Conservation (phyloP, 495 filamentous ascomycete genomes). For the Viridothelium virens region DNA sequence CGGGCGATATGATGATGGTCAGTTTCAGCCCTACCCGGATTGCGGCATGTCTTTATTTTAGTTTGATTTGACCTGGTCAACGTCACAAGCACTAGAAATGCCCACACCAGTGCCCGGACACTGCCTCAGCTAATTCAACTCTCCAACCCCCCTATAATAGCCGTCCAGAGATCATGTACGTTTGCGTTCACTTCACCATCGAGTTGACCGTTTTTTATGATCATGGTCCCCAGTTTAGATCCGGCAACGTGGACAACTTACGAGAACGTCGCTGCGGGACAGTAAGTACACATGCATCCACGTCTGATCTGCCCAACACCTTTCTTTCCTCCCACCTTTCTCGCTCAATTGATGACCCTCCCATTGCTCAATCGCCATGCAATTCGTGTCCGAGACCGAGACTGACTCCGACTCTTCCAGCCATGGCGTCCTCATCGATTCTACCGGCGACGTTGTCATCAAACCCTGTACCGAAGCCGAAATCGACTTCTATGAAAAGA, state of each 20-base stretch:
- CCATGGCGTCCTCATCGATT: conserved; percentile 83
- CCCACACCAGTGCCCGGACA: background rate
- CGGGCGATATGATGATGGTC: background rate
- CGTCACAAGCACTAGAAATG: background rate
- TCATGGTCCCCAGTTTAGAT: conserved; percentile 23
- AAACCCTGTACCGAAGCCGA: conserved; percentile 88
- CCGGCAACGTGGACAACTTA: conserved; percentile 52
- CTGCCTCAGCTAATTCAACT: conserved; percentile 6
- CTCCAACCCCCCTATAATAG: background rate
- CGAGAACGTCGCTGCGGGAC: conserved; percentile 81
- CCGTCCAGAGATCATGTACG: background rate
- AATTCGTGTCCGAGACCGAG: background rate
- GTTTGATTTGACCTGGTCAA: background rate
- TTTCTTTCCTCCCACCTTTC: conserved; percentile 1
- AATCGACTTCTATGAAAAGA: conserved; percentile 85
- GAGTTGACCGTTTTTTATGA: conserved; percentile 3
- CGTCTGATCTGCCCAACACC: background rate
- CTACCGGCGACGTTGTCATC: conserved; percentile 77
- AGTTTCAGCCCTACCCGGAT: background rate
- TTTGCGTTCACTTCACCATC: background rate
- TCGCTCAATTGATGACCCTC: conserved; percentile 4
- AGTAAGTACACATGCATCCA: conserved; percentile 52
- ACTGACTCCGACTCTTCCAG: conserved; percentile 40
- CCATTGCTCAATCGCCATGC: background rate
- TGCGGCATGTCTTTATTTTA: background rate